Evolutionary conservation across 2,329 filamentous ascomycete genomes (phyloP).

Genomic region (Phyllosticta ampelicida): DNA sequence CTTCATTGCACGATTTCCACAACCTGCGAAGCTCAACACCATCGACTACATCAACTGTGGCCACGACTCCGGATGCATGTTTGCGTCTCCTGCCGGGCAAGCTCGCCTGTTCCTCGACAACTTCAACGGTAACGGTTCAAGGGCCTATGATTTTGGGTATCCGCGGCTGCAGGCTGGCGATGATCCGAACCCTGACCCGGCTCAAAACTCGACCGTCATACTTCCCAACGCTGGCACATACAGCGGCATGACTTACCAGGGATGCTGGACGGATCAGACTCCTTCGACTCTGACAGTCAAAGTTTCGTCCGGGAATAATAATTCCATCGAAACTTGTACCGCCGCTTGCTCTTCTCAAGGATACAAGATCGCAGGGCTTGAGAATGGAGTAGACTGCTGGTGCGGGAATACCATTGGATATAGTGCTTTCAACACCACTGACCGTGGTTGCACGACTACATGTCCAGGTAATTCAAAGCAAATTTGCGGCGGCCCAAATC

Average conservation of each 20-base stretch:
- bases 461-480: conserved; percentile 23
- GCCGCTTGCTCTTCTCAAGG: conserved; percentile 19
- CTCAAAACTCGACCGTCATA: conserved; percentile 5
- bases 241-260: conserved; percentile 26
- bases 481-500: conserved; percentile 20
- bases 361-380: conserved; percentile 26
- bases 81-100: conserved; percentile 23
- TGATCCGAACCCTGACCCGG: conserved; percentile 24
- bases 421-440: conserved; percentile 18
- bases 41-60: conserved; percentile 25
- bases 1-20: conserved; percentile 26
- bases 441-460: conserved; percentile 19
- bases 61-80: conserved; percentile 27
- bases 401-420: conserved; percentile 21
- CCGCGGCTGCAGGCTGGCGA: conserved; percentile 24
- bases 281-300: conserved; percentile 16
- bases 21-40: conserved; percentile 20
- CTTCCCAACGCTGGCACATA: conserved; percentile 17
- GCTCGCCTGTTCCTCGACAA: conserved; percentile 29
- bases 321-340: conserved; percentile 23
- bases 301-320: conserved; percentile 18
- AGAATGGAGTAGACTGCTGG: conserved; percentile 23
- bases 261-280: conserved; percentile 25
- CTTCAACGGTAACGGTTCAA: conserved; percentile 24
- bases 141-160: conserved; percentile 27